These are phyloP conservation scores for Hemileccinum rubropunctum DNA, from an alignment of 768 basidiomycete genomes.

Conservation along the genomic window DNA sequence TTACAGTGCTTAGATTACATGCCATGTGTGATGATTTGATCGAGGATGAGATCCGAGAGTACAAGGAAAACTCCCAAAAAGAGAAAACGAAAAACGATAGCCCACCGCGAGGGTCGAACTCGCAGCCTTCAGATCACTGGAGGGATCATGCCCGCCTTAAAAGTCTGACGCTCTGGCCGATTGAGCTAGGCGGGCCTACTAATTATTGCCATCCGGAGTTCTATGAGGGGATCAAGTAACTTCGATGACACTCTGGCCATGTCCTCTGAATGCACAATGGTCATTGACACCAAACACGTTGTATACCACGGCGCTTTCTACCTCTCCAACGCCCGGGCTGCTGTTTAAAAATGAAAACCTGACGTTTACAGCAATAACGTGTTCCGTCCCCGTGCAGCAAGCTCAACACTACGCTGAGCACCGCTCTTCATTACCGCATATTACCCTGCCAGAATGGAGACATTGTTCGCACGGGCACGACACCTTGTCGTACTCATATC, in stretches of 20 bases:
- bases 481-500: constrained; percentile 1
- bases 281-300: too few species aligned
- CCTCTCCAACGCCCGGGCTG: too few species aligned
- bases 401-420: not conserved
- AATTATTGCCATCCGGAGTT: not conserved
- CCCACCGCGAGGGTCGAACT: constrained; percentile 85
- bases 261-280: too few species aligned
- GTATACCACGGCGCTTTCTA: too few species aligned
- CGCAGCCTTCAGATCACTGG: constrained; percentile 72
- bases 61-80: not conserved
- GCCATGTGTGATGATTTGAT: not conserved
- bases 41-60: not conserved
- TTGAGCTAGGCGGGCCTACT: constrained; percentile 56
- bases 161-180: constrained; percentile 63
- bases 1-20: constrained; percentile 20
- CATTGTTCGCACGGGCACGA: too few species aligned
- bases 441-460: constrained; percentile 7
- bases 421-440: constrained; percentile 22
- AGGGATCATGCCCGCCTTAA: constrained; percentile 30
- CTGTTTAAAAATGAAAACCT: too few species aligned
- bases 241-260: too few species aligned
- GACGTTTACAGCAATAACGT: constrained; percentile 6
- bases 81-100: constrained; percentile 35
- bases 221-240: too few species aligned
- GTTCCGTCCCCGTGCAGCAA: not conserved